Evolutionary conservation across 2,329 filamentous ascomycete genomes (phyloP).

Genomic region (Fusarium sambucinum): DNA sequence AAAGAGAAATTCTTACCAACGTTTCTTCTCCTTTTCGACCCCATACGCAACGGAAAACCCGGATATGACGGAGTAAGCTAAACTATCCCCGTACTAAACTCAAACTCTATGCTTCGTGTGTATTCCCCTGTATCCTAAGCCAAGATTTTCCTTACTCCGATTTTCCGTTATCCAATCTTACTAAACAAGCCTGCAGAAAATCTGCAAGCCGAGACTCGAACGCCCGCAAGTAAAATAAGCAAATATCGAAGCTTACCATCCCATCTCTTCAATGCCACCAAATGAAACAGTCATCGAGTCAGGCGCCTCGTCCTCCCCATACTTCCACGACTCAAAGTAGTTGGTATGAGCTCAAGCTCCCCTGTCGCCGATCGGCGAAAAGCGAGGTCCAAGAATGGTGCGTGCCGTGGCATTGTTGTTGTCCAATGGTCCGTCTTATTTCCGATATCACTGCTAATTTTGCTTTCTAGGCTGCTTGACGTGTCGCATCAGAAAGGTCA

Average conservation of each 20-base stretch:
- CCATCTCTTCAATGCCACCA: neutral
- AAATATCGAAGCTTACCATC: neutral
- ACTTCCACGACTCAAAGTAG: constrained; percentile 4
- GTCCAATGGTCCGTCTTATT: neutral
- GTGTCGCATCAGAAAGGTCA: constrained; percentile 43
- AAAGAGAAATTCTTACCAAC: neutral
- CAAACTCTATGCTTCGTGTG: neutral
- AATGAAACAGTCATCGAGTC: constrained; percentile 6
- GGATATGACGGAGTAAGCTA: neutral
- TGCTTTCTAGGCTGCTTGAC: constrained; percentile 33
- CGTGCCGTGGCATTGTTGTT: neutral
- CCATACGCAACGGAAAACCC: neutral
- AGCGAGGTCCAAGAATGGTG: constrained; percentile 42
- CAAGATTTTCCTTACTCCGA: neutral
- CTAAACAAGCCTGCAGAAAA: neutral
- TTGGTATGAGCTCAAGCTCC: constrained; percentile 14
- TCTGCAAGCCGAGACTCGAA: neutral
- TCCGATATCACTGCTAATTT: neutral
- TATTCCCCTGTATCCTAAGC: neutral
- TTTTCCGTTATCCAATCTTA: neutral
- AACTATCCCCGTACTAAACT: constrained; percentile 1
- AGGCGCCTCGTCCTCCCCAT: neutral
- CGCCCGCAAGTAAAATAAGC: constrained; percentile 1
- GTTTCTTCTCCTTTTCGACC: neutral
- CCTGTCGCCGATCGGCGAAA: constrained; percentile 28